A percentile compares a stretch with the other conserved stretches of the same genome.
Conservation (phyloP, 2,329 filamentous ascomycete genomes). For the Neoscytalidium dimidiatum region DNA sequence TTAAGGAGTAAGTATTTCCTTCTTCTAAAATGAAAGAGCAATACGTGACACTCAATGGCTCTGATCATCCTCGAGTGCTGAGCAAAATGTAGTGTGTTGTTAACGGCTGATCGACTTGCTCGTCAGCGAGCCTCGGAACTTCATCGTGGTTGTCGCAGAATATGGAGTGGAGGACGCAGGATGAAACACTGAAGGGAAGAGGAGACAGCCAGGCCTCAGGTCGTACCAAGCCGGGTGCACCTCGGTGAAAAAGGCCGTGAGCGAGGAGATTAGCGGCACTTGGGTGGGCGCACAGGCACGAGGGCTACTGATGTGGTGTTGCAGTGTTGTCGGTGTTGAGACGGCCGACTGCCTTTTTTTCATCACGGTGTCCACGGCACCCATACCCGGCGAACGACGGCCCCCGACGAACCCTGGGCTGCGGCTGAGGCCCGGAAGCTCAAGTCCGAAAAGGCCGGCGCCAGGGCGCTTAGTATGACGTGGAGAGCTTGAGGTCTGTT, state of each 20-base stretch:
- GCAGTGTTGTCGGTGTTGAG: background rate
- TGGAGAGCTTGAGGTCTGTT: background rate
- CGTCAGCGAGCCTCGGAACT: background rate
- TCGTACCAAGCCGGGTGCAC: background rate
- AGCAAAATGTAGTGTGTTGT: too few relatives aligned
- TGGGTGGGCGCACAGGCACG: background rate
- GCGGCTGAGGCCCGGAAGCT: too few relatives aligned
- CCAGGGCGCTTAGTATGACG: slow-evolving; percentile 1
- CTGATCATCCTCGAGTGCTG: background rate
- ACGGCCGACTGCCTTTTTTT: too few relatives aligned
- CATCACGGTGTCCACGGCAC: background rate
- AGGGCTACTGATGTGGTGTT: background rate
- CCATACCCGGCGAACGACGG: background rate
- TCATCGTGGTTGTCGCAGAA: background rate
- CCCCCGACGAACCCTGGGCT: background rate
- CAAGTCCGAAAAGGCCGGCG: background rate
- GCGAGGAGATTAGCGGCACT: background rate
- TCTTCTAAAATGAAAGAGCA: too few relatives aligned
- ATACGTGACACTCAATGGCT: too few relatives aligned
- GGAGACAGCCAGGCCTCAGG: background rate
- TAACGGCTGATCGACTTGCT: too few relatives aligned
- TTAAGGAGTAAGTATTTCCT: background rate
- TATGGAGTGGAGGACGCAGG: too few relatives aligned
- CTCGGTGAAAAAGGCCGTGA: background rate
- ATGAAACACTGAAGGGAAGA: background rate